phyloP scores from a whole-genome alignment of 306 rosid species.

The Purshia tridentata region DNA sequence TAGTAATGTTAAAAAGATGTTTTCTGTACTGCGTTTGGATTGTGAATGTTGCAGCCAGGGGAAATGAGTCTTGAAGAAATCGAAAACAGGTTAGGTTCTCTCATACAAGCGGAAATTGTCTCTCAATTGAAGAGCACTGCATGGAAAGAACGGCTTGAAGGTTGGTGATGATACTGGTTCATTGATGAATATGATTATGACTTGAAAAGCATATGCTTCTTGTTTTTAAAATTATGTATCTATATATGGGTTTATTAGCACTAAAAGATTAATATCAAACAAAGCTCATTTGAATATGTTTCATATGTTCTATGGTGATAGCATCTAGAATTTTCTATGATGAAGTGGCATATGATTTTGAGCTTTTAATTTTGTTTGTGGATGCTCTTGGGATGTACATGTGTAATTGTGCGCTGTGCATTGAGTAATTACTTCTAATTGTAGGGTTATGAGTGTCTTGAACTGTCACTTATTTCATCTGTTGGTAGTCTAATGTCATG shows the following conservation, averaged over 20 bases:
- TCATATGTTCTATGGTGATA: neutral
- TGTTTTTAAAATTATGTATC: neutral
- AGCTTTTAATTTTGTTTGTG: neutral
- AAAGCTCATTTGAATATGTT: neutral
- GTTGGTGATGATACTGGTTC: slow-evolving; percentile 36
- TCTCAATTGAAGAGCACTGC: slow-evolving; percentile 76
- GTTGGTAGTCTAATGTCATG: neutral
- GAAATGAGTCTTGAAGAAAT: slow-evolving; percentile 99
- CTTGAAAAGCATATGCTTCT: neutral
- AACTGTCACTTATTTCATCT: neutral
- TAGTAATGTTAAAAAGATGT: neutral
- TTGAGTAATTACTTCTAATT: neutral
- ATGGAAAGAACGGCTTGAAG: slow-evolving; percentile 99
- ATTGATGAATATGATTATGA: neutral
- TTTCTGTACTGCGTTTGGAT: slow-evolving; percentile 5
- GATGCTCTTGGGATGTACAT: neutral
- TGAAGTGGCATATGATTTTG: neutral
- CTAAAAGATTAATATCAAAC: neutral
- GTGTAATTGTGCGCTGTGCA: neutral
- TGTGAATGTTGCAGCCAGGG: slow-evolving; percentile 57
- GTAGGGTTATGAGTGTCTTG: neutral
- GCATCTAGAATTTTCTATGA: neutral
- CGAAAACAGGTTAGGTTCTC: slow-evolving; percentile 84
- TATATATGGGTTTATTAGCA: neutral
- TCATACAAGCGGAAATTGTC: slow-evolving; percentile 70